Percentiles rank a stretch among this genome's conserved stretches.
These are phyloP conservation scores for Usnea hakonensis DNA, from an alignment of 495 filamentous ascomycete species.

Conservation along the genomic window DNA sequence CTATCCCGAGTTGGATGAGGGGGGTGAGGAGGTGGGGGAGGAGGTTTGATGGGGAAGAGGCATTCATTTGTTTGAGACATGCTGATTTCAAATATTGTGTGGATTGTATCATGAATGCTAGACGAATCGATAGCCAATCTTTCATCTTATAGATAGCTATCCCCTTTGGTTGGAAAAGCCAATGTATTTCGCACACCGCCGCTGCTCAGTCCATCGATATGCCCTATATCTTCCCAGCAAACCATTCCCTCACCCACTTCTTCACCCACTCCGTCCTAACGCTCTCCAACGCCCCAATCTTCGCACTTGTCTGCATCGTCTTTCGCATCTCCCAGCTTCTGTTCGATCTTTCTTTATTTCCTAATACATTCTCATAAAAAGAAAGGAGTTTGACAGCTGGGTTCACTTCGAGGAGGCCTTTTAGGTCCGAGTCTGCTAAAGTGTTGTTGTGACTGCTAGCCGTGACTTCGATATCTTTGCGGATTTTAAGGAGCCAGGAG, in stretches of 20 bases:
- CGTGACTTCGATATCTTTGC: background rate
- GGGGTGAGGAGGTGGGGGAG: no score
- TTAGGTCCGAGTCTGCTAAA: background rate
- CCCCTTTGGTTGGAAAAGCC: no score
- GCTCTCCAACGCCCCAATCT: background rate
- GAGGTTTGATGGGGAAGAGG: no score
- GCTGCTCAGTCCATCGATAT: no score
- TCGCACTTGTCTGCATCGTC: background rate
- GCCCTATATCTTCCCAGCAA: no score
- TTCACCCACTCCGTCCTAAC: slow-evolving; percentile 25
- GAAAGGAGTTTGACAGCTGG: background rate
- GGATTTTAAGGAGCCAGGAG: background rate
- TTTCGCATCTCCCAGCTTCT: background rate
- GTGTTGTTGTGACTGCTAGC: background rate
- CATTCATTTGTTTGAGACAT: no score
- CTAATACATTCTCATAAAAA: background rate
- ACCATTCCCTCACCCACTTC: slow-evolving; percentile 30
- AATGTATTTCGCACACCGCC: no score
- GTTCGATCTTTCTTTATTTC: background rate
- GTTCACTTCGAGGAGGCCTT: background rate
- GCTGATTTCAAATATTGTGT: no score
- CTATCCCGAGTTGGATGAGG: slow-evolving; percentile 56
- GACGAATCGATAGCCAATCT: no score
- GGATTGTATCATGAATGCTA: no score
- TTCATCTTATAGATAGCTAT: no score